Conservation (phyloP, 2,329 filamentous ascomycete species). For the Ramichloridium luteum region DNA sequence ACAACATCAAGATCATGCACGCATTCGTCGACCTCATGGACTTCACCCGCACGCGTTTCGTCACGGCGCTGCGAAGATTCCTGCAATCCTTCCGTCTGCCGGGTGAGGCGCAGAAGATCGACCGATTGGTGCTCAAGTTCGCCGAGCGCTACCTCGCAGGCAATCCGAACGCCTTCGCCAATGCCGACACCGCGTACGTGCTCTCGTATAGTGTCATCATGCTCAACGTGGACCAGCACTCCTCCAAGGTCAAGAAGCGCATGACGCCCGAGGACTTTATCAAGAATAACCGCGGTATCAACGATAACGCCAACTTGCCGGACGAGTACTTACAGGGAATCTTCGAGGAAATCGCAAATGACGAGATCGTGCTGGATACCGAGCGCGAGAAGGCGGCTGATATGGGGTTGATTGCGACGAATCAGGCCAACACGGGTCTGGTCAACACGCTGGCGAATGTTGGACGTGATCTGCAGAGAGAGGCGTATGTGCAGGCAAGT, state of each 20-base stretch:
- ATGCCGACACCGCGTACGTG: constrained; percentile 94
- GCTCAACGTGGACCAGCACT: constrained; percentile 93
- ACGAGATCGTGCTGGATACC: constrained; percentile 90
- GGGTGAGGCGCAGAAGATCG: constrained; percentile 95
- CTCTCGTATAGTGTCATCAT: constrained; percentile 93
- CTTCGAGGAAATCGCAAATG: constrained; percentile 78
- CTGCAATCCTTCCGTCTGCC: constrained; percentile 89
- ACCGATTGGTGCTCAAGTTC: constrained; percentile 98
- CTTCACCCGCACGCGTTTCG: constrained; percentile 80
- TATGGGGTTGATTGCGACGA: constrained; percentile 50
- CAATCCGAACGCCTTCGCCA: constrained; percentile 94
- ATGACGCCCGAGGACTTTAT: constrained; percentile 98
- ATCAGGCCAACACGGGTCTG: constrained; percentile 26
- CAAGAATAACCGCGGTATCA: constrained; percentile 97
- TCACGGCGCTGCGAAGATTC: constrained; percentile 82
- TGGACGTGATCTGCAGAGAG: constrained; percentile 78
- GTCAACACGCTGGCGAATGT: constrained; percentile 69
- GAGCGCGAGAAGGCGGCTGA: constrained; percentile 83
- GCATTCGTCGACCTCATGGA: constrained; percentile 95
- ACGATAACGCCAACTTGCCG: constrained; percentile 86
- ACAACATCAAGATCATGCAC: constrained; percentile 96
- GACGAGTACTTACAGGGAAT: constrained; percentile 83
- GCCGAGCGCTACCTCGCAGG: constrained; percentile 89
- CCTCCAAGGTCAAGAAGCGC: constrained; percentile 67
- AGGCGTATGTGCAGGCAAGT: constrained; percentile 88